These are phyloP conservation scores for Silene latifolia DNA, from an alignment of 148 eudicot species.

Conservation along the genomic window DNA sequence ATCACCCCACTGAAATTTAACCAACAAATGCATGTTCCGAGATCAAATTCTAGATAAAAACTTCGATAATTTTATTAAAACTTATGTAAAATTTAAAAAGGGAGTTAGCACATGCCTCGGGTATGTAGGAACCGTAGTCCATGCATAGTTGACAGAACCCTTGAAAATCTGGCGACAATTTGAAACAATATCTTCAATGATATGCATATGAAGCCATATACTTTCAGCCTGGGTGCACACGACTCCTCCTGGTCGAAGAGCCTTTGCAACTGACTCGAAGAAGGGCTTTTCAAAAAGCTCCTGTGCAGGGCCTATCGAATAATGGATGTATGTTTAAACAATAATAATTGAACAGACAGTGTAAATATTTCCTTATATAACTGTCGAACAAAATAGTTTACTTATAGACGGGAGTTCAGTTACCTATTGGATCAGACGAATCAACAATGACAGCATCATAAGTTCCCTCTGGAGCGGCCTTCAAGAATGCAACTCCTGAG, in stretches of 20 bases:
- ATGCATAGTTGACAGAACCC: conserved; percentile 95
- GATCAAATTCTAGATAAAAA: not conserved
- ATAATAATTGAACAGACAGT: not conserved
- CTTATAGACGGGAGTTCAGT: not conserved
- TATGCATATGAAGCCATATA: conserved; percentile 99
- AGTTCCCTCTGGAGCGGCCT: conserved; percentile 72
- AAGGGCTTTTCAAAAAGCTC: conserved; percentile 95
- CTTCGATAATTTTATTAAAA: too few relatives aligned
- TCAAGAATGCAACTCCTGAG: conserved; percentile 91
- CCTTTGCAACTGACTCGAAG: conserved; percentile 77
- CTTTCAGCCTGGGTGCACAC: conserved; percentile 97
- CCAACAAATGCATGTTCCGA: not conserved
- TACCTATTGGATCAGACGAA: conserved; percentile 97
- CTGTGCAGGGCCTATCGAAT: conserved; percentile 76
- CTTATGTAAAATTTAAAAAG: too few relatives aligned
- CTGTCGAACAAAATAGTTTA: too few relatives aligned
- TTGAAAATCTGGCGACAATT: conserved; percentile 85
- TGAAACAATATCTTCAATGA: conserved; percentile 84
- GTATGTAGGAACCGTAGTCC: conserved; percentile 98
- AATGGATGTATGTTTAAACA: not conserved
- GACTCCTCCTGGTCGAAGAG: conserved; percentile 98
- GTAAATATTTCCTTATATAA: too few relatives aligned
- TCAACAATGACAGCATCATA: conserved; percentile 96
- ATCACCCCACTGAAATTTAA: conserved; percentile 74
- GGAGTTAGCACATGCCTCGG: conserved; percentile 52